phyloP scores from a whole-genome alignment of 306 rosid genomes.

The Echinosophora koreensis region DNA sequence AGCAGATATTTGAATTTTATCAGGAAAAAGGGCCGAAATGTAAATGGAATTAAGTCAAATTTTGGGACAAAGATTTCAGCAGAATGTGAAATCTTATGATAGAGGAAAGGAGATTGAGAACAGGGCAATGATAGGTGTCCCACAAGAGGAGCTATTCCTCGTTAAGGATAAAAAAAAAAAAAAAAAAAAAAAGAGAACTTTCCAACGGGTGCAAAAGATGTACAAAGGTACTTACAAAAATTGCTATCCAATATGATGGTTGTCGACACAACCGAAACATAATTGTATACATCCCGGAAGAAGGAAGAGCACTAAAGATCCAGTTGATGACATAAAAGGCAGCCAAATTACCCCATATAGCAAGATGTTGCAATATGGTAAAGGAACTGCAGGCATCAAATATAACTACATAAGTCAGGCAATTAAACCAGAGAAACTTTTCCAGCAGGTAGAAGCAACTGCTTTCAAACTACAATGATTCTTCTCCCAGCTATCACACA shows the following conservation, averaged over 20 bases:
- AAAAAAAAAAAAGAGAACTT: constrained; percentile 20
- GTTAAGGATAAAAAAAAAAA: not conserved
- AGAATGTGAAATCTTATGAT: not conserved
- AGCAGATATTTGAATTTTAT: constrained; percentile 26
- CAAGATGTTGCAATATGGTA: constrained; percentile 84
- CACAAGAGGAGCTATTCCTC: not conserved
- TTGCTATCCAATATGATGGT: constrained; percentile 92
- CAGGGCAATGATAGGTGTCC: not conserved
- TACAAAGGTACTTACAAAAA: constrained; percentile 67
- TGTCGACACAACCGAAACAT: constrained; percentile 89
- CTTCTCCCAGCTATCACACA: not conserved
- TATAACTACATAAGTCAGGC: constrained; percentile 42
- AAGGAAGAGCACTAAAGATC: constrained; percentile 90
- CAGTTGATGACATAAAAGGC: constrained; percentile 86
- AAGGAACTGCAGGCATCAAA: constrained; percentile 80
- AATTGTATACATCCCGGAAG: constrained; percentile 96
- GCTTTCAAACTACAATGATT: constrained; percentile 24
- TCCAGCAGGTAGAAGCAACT: constrained; percentile 23
- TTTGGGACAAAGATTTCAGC: constrained; percentile 24
- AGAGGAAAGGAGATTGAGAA: not conserved
- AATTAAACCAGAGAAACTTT: constrained; percentile 40
- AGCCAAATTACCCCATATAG: constrained; percentile 95
- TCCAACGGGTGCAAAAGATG: constrained; percentile 7
- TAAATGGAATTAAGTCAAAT: not conserved
- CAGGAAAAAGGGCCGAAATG: constrained; percentile 1